Evolutionary conservation across 116 monocot genomes (phyloP), one percentile per base, ranked within the genome.

Genomic region (Trichopus zeylanicus): DNA sequence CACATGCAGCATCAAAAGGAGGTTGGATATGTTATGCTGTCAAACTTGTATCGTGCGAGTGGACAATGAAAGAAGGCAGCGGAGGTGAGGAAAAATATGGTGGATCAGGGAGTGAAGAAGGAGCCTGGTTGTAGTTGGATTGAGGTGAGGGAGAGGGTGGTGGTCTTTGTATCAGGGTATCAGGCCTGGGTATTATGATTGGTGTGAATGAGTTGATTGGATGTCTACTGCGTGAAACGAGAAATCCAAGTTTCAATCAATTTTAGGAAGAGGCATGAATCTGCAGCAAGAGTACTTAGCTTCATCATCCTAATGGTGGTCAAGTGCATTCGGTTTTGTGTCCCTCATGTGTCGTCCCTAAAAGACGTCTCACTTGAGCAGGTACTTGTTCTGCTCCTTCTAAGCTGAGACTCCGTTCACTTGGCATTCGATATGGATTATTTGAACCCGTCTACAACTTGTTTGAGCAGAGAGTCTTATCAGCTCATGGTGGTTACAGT

Each of bases 71-170:
- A 31, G 55, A 70, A 77, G 35, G 91, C 83, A 20, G 91, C 83
- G 73, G 64, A 56, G 28, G 65, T 86, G 28, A 83, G 91, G 64
- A 78, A 63, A 65, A 65, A 30, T 11, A 91, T 91, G 91, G 57
- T 42, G 7, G 72, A 70, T 33, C 57, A 38, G 20, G 78, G 83
- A 6, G 64, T 82, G 62, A 91, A 73, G 72, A 85, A 90, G 61
- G 51, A 49, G 26, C 80, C 85, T 26, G 91, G 91, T 49, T 82
- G 86, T 59, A 91, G 86, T 52, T 91, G 86, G 91, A 75, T 91
- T 48, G 82, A 91, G 31, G 68, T 76, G 48, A 68, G 71, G 33
- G 63, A 68, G 15, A 67, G 18, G 26, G 63, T 79, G 61, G 53
- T 47, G 53, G 56, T 79, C 0, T 90, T 90, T 78, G 59, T 72